phyloP scores from a whole-genome alignment of 306 rosid genomes.

The Luffa acutangula region DNA sequence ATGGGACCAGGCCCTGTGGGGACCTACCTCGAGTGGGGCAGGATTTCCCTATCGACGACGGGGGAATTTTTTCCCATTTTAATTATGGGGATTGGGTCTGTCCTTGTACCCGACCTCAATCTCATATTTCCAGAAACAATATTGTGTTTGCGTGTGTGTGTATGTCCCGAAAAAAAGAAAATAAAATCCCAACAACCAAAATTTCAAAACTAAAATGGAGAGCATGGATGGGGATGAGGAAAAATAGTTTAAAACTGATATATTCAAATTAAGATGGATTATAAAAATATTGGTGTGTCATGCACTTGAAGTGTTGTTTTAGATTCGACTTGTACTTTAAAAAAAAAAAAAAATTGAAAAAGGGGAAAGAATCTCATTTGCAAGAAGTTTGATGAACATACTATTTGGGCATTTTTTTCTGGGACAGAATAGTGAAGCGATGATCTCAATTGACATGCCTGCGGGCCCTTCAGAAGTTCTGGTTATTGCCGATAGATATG shows the following conservation, averaged over 20 bases:
- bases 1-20: neutral
- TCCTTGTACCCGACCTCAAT: neutral
- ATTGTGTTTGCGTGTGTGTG: no score
- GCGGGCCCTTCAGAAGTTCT: slow-evolving; percentile 99
- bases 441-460: slow-evolving; percentile 98
- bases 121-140: neutral
- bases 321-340: neutral
- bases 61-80: neutral
- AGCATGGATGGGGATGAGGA: neutral
- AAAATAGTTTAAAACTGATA: neutral
- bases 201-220: neutral
- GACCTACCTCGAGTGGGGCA: neutral
- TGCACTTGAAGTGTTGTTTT: neutral
- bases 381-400: neutral
- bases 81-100: neutral
- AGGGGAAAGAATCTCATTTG: neutral
- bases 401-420: neutral
- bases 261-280: neutral
- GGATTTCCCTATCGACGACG: neutral
- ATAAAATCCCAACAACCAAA: neutral
- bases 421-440: slow-evolving; percentile 89
- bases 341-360: neutral
- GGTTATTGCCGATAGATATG: slow-evolving; percentile 85
- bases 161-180: neutral
- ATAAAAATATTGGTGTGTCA: neutral